Percentiles rank a stretch among this genome's conserved stretches.
Evolutionary conservation across 108 stramenopile species (phyloP).

Genomic region (Discostella pseudostelligera): DNA sequence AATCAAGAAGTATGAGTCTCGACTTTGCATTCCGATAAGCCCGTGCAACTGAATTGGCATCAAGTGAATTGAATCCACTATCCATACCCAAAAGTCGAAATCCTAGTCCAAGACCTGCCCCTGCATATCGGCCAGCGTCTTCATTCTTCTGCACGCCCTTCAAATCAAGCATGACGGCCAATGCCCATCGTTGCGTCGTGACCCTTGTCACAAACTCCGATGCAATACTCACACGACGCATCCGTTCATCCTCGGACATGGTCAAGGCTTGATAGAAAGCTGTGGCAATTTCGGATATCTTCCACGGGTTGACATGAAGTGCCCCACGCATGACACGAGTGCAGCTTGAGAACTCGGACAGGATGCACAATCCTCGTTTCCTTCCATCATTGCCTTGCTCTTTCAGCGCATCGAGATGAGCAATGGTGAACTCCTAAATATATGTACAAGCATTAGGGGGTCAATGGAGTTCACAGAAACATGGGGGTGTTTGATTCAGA

Average conservation of each 20-base stretch:
- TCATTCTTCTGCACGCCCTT: conserved; percentile 81
- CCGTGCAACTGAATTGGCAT: conserved; percentile 64
- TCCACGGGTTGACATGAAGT: conserved; percentile 91
- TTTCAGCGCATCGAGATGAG: conserved; percentile 92
- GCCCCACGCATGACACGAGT: conserved; percentile 97
- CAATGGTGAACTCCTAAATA: conserved; percentile 88
- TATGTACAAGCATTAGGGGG: conserved; percentile 3
- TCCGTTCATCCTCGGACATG: conserved; percentile 83
- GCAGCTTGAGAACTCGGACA: conserved; percentile 86
- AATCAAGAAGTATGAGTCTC: conserved; percentile 94
- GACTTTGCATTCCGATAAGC: conserved; percentile 72
- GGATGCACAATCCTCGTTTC: conserved; percentile 87
- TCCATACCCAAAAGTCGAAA: conserved; percentile 92
- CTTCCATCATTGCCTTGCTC: conserved; percentile 74
- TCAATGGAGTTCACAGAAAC: too few relatives aligned
- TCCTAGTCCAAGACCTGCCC: conserved; percentile 94
- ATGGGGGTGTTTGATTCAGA: too few relatives aligned
- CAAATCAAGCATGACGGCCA: conserved; percentile 86
- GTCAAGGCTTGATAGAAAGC: conserved; percentile 68
- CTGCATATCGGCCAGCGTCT: conserved; percentile 70
- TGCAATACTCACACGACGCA: conserved; percentile 72
- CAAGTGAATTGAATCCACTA: conserved; percentile 66
- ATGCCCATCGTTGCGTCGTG: conserved; percentile 95
- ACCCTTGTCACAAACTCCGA: conserved; percentile 91
- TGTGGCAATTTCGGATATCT: conserved; percentile 83